phyloP scores from a whole-genome alignment of 2,329 filamentous ascomycete genomes.

The Cercospora nicotianae region DNA sequence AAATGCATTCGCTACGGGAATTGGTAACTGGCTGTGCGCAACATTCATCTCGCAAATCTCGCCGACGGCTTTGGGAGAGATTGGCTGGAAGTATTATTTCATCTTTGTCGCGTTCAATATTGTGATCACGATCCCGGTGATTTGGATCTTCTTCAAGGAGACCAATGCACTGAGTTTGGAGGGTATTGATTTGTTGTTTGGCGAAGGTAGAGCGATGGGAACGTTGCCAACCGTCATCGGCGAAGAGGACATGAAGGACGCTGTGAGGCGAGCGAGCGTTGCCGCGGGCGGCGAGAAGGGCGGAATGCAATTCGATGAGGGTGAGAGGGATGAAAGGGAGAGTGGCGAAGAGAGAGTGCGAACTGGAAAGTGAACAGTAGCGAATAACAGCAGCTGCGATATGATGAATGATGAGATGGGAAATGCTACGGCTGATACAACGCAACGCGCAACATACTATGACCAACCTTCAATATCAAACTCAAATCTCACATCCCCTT shows the following conservation, averaged over 20 bases:
- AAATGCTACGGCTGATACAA: not conserved
- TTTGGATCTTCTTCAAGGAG: conserved; percentile 56
- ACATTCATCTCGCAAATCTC: conserved; percentile 61
- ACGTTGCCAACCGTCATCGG: conserved; percentile 49
- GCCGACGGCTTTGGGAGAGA: conserved; percentile 39
- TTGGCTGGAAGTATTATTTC: conserved; percentile 34
- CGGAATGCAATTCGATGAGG: not conserved
- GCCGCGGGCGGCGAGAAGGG: conserved; percentile 11
- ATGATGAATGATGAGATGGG: not conserved
- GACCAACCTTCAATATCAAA: conserved; percentile 50
- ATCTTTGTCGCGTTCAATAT: conserved; percentile 51
- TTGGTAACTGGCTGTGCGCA: conserved; percentile 61
- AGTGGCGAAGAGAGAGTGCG: not conserved
- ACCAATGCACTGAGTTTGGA: conserved; percentile 57
- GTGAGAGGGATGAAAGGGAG: not conserved
- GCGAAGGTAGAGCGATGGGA: conserved; percentile 50
- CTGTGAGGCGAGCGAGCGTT: conserved; percentile 25
- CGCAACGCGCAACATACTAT: not conserved
- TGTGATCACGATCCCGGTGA: conserved; percentile 46
- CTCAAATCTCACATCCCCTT: conserved; percentile 51
- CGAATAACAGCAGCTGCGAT: not conserved
- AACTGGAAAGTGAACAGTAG: not conserved
- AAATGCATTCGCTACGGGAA: conserved; percentile 58
- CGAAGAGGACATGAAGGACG: conserved; percentile 38
- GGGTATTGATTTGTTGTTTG: conserved; percentile 60